phyloP scores from a whole-genome alignment of 257 asterid species.

The Jacaranda copaia region DNA sequence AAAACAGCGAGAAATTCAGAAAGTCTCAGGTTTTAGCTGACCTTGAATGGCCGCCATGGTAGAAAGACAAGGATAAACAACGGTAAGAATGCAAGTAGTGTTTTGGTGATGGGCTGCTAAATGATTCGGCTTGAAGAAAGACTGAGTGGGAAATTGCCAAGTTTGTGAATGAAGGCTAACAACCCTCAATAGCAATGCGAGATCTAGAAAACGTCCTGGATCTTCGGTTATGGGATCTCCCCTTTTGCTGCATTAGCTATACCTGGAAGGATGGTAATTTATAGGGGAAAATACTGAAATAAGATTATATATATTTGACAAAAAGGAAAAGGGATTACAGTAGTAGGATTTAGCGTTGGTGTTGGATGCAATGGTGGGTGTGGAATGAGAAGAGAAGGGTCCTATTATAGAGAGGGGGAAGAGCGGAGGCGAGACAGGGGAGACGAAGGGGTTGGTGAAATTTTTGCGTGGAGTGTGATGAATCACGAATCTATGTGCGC shows the following conservation, averaged over 20 bases:
- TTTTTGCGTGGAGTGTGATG: neutral
- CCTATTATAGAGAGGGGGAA: neutral
- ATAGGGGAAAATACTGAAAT: constrained; percentile 28
- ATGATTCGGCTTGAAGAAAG: neutral
- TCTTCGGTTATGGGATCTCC: constrained; percentile 67
- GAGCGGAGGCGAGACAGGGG: constrained; percentile 20
- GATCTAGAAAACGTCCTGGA: constrained; percentile 92
- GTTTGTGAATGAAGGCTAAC: constrained; percentile 34
- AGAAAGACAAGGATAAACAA: neutral
- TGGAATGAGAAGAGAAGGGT: constrained; percentile 1
- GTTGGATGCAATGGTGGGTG: neutral
- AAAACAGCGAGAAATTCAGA: neutral
- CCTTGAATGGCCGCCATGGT: constrained; percentile 71
- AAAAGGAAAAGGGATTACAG: neutral
- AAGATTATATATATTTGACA: neutral
- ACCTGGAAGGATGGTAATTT: constrained; percentile 25
- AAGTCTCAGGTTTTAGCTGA: constrained; percentile 13
- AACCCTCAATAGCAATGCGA: constrained; percentile 89
- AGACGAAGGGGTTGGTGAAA: neutral
- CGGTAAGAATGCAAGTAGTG: neutral
- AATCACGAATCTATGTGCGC: constrained; percentile 18
- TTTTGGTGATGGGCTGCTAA: neutral
- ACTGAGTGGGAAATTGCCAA: neutral
- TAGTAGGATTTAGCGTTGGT: neutral
- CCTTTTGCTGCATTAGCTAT: constrained; percentile 81